Percentiles rank a stretch among this genome's conserved stretches.
phyloP scores from a whole-genome alignment of 495 filamentous ascomycete species.

The Bacidia gigantensis region DNA sequence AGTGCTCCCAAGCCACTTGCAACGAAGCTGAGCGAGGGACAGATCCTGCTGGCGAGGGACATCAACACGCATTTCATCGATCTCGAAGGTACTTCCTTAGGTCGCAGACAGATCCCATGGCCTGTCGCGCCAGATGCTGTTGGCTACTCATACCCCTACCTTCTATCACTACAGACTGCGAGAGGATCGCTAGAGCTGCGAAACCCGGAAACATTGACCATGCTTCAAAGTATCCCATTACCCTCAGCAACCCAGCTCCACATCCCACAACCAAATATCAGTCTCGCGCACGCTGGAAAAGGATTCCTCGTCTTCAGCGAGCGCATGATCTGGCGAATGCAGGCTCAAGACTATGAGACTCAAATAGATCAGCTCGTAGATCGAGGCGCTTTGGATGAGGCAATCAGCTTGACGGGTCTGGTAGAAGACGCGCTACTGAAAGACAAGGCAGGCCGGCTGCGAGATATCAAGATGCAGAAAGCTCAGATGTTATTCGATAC shows the following conservation, averaged over 20 bases:
- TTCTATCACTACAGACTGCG: conserved; percentile 72
- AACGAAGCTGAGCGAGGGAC: conserved; percentile 63
- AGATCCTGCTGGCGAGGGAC: conserved; percentile 85
- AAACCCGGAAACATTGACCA: conserved; percentile 78
- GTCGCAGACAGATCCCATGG: conserved; percentile 86
- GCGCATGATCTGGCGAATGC: conserved; percentile 88
- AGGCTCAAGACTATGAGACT: conserved; percentile 77
- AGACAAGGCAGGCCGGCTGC: conserved; percentile 65
- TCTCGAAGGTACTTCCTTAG: conserved; percentile 62
- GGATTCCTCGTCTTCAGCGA: conserved; percentile 86
- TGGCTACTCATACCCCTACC: conserved; percentile 91
- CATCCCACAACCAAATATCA: conserved; percentile 87
- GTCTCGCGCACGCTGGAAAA: conserved; percentile 85
- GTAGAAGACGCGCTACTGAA: conserved; percentile 83
- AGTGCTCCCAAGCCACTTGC: conserved; percentile 83
- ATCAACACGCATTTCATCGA: conserved; percentile 91
- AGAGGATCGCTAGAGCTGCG: conserved; percentile 83
- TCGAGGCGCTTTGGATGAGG: conserved; percentile 71
- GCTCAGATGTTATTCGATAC: conserved; percentile 71
- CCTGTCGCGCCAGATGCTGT: conserved; percentile 72
- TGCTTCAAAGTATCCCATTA: conserved; percentile 73
- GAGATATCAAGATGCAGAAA: conserved; percentile 80
- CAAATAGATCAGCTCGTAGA: conserved; percentile 78
- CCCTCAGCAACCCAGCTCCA: conserved; percentile 70
- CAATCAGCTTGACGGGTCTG: conserved; percentile 74